Base-by-base conservation (phyloP, 1,284 basidiomycete genomes). In the Tilletia setariae region DNA sequence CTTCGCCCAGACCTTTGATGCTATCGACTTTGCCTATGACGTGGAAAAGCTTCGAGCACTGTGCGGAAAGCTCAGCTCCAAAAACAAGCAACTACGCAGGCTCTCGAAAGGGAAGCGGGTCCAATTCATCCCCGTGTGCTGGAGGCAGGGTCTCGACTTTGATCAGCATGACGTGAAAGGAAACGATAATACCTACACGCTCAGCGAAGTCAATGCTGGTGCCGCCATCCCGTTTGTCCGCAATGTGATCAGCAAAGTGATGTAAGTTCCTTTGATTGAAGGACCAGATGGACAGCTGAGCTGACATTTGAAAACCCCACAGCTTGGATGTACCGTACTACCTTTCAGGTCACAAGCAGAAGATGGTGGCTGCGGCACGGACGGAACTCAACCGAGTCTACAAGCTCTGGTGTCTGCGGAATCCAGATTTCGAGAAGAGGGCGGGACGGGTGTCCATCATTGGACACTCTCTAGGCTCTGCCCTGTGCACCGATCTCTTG, bases 261-360 rank as follows among this genome's bases (percentile, higher is more conserved):
- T 62, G 56, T 61, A 15, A 61, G 56, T 61, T 21, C 9, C 43
- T 32, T 30, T 23, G 28, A 15, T 6, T 25, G 7, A 9, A 2
- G n/a, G n/a, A 56, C 2, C 7, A 4, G 19, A 25, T 56, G 51
- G 16, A 49, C 46, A n/a, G 9, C 11, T 9, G 43, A 44, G 19
- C 25, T 11, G 19, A 40, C 44, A 23, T 53, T 53, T 53, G 49
- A 46, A 46, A n/a, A n/a, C 25, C 56, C 15, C 56, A 56, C n/a
- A 79, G 80, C 3, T 72, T 83, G 43, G 82, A 83, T 65, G 77
- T 83, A 0, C 80, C 81, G 1, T 78, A 80, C 67, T 83, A 83
- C 65, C 76, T 73, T 1, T 67, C 65, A 25, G 59, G 63, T 6
- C 71, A 72, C 16, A 81, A 82, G 69, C 78, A 78, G 59, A 44